Conservation (phyloP, 257 asterid genomes). For the Osmanthus fragrans region DNA sequence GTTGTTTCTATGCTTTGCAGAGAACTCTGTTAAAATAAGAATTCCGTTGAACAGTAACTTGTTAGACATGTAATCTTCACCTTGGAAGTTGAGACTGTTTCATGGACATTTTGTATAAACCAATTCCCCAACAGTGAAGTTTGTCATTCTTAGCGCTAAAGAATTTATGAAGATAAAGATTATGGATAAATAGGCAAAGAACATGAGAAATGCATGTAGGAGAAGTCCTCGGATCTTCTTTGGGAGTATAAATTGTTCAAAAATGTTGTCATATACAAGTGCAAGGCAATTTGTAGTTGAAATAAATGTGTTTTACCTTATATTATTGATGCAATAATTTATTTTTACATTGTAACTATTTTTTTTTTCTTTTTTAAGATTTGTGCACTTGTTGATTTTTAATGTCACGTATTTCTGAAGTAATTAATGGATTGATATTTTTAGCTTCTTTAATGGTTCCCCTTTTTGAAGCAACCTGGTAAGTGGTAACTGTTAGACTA, state of each 20-base stretch:
- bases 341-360: too few relatives aligned
- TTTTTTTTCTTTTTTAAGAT: neutral
- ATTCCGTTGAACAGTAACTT: neutral
- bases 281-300: neutral
- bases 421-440: neutral
- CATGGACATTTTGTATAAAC: neutral
- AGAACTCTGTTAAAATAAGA: neutral
- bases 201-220: neutral
- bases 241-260: neutral
- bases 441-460: neutral
- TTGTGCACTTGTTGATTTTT: neutral
- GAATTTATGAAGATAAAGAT: neutral
- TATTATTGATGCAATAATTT: neutral
- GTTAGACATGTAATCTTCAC: neutral
- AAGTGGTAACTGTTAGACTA: slow-evolving; percentile 13
- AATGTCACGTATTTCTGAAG: neutral
- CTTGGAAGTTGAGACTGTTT: neutral
- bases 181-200: neutral
- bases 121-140: neutral
- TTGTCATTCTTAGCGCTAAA: neutral
- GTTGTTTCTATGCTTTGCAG: neutral
- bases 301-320: neutral
- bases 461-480: slow-evolving; percentile 16
- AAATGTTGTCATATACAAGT: neutral
- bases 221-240: neutral